A percentile compares a stretch with the other conserved stretches of the same genome.
Conservation (phyloP, 2,329 filamentous ascomycete genomes). For the Phialemoniopsis sp. region DNA sequence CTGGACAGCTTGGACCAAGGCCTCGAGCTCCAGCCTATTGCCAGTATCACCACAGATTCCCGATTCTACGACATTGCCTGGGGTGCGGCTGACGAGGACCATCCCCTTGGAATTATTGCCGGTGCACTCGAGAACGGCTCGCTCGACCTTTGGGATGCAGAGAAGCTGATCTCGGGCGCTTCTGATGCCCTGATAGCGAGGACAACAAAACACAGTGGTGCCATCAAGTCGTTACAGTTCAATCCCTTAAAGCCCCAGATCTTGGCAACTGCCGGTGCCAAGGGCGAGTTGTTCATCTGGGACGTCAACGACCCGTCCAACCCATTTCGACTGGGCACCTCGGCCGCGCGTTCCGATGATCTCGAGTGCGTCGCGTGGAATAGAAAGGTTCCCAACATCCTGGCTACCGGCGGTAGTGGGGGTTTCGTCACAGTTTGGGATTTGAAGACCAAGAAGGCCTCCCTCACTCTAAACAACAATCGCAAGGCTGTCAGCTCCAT, state of each 20-base stretch:
- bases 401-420: constrained; percentile 88
- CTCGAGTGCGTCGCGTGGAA: constrained; percentile 98
- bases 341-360: constrained; percentile 83
- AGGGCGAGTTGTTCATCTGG: constrained; percentile 95
- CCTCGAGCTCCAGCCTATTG: constrained; percentile 25
- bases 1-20: constrained; percentile 73
- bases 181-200: constrained; percentile 78
- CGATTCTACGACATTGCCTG: constrained; percentile 98
- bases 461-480: constrained; percentile 90
- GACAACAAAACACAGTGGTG: constrained; percentile 84
- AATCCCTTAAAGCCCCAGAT: constrained; percentile 90
- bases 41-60: constrained; percentile 11
- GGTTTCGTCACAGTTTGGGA: constrained; percentile 99
- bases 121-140: constrained; percentile 93
- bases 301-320: constrained; percentile 87
- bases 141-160: constrained; percentile 90
- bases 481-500: constrained; percentile 93
- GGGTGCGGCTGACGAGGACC: constrained; percentile 75
- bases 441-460: constrained; percentile 96
- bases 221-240: constrained; percentile 94
- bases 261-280: constrained; percentile 85
- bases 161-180: constrained; percentile 53
- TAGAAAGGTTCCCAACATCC: constrained; percentile 92
- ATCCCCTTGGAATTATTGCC: constrained; percentile 85
- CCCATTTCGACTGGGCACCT: constrained; percentile 81